These are phyloP conservation scores for Suillus luteus DNA, from an alignment of 768 basidiomycete species.

Conservation along the genomic window DNA sequence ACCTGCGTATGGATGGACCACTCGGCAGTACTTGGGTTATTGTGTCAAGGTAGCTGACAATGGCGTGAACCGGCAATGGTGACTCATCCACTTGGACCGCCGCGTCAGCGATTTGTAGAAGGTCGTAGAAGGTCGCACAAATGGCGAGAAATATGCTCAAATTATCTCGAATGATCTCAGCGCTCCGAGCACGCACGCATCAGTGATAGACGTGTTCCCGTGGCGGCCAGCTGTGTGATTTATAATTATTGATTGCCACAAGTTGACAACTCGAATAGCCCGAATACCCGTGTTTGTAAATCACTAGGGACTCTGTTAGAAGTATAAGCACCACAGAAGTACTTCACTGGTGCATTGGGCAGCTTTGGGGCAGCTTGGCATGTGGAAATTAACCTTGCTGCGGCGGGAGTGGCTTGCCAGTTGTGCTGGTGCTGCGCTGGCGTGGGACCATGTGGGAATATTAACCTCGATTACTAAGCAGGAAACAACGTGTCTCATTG, in stretches of 20 bases:
- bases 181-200: not conserved
- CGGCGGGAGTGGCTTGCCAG: not conserved
- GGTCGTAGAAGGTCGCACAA: slow-evolving; percentile 11
- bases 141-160: not conserved
- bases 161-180: slow-evolving; percentile 1
- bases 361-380: not conserved
- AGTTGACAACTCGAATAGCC: not conserved
- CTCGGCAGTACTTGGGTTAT: slow-evolving; percentile 9
- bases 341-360: not conserved
- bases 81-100: slow-evolving; percentile 2
- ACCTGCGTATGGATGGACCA: not conserved
- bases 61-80: slow-evolving; percentile 2
- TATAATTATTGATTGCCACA: not conserved
- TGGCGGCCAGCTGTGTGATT: not conserved
- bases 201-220: not conserved
- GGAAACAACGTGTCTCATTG: too few relatives aligned
- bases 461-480: too few relatives aligned
- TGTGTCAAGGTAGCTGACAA: not conserved
- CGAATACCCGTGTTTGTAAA: not conserved
- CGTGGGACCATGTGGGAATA: not conserved
- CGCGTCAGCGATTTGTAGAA: slow-evolving; percentile 14
- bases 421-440: not conserved
- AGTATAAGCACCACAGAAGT: not conserved
- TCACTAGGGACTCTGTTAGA: not conserved
- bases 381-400: not conserved